Conservation (phyloP, 768 basidiomycete genomes). For the Suillus decipiens region DNA sequence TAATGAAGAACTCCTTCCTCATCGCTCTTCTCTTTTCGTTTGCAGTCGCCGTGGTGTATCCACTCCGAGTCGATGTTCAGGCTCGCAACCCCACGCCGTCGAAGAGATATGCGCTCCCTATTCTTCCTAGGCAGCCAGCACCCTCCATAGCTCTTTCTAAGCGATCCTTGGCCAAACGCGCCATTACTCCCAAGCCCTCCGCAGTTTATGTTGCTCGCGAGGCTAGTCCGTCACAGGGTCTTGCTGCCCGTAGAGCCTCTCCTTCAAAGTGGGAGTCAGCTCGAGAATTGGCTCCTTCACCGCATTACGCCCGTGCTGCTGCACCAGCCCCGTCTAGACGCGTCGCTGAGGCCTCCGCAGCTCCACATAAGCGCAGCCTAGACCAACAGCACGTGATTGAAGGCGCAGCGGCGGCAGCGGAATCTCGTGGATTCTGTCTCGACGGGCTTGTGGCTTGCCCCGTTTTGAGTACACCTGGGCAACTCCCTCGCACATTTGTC, state of each 20-base stretch:
- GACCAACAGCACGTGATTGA: conserved; percentile 21
- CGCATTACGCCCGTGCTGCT: conserved; percentile 2
- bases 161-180: not conserved
- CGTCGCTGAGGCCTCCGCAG: conserved; percentile 1
- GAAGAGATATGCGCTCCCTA: conserved; percentile 10
- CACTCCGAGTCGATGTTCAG: not conserved
- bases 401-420: conserved; percentile 9
- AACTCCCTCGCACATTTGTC: conserved; percentile 15
- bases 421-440: conserved; percentile 24
- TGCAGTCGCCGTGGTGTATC: not conserved
- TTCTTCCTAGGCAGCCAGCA: not conserved
- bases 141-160: not conserved
- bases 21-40: conserved; percentile 4
- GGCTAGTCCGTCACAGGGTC: not conserved
- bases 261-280: conserved; percentile 8
- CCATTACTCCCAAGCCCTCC: not conserved
- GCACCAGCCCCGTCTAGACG: conserved; percentile 7
- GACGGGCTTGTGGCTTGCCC: conserved; percentile 24
- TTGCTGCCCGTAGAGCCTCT: conserved; percentile 5
- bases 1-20: conserved; percentile 10
- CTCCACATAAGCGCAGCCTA: conserved; percentile 9
- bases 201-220: not conserved
- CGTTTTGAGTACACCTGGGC: conserved; percentile 12
- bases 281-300: conserved; percentile 3
- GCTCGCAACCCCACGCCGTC: conserved; percentile 10